Evolutionary conservation across 768 basidiomycete genomes (phyloP).

Genomic region (Exsudoporus frostii): DNA sequence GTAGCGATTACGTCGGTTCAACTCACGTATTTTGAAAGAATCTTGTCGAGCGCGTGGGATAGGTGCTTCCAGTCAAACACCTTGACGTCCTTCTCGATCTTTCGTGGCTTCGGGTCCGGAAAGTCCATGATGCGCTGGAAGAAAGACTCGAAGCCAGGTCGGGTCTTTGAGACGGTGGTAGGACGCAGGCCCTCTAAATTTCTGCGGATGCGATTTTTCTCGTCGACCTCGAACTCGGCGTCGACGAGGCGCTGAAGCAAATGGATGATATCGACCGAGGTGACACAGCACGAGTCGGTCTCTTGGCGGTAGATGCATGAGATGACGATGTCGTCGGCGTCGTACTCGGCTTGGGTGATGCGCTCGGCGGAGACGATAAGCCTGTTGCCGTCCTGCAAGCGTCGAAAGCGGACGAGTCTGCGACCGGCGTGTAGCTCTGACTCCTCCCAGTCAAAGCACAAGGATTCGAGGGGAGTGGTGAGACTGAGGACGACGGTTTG

Average conservation of each 20-base stretch:
- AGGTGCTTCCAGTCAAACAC: constrained; percentile 76
- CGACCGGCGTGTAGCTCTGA: constrained; percentile 69
- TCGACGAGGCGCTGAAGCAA: constrained; percentile 79
- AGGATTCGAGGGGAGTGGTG: constrained; percentile 50
- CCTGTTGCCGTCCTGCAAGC: constrained; percentile 70
- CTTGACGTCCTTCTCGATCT: constrained; percentile 96
- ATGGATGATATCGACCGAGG: constrained; percentile 94
- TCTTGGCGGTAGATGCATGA: constrained; percentile 92
- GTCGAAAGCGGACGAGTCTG: constrained; percentile 83
- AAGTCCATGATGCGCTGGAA: constrained; percentile 97
- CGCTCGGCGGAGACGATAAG: constrained; percentile 79
- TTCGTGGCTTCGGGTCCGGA: constrained; percentile 88
- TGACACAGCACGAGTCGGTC: constrained; percentile 76
- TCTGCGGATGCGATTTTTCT: constrained; percentile 93
- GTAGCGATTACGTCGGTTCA: not conserved
- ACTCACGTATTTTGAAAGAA: constrained; percentile 81
- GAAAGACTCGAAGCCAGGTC: constrained; percentile 75
- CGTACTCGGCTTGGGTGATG: constrained; percentile 71
- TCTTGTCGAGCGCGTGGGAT: constrained; percentile 73
- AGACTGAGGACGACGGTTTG: constrained; percentile 62
- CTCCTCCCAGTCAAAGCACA: constrained; percentile 57
- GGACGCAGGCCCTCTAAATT: constrained; percentile 93
- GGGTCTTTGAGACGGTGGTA: constrained; percentile 85
- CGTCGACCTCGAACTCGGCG: constrained; percentile 81
- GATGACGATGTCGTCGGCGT: constrained; percentile 74